phyloP scores from a whole-genome alignment of 129 eudicot genomes.

The Artemisia tridentata region DNA sequence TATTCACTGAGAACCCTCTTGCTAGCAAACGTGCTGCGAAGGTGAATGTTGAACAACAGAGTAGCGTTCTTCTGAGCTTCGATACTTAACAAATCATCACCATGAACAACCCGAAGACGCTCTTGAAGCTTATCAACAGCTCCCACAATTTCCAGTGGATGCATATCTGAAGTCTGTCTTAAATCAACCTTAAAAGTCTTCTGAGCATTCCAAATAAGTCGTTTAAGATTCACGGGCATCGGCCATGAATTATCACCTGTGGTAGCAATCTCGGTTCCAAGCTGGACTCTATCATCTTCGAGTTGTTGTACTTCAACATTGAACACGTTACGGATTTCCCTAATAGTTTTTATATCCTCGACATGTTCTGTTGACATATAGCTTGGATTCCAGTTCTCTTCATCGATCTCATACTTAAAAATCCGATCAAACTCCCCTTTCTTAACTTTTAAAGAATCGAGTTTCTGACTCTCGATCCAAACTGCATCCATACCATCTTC shows the following conservation, averaged over 20 bases:
- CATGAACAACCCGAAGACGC: constrained; percentile 86
- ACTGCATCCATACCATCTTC: constrained; percentile 98
- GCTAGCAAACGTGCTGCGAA: constrained; percentile 88
- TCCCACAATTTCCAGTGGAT: constrained; percentile 92
- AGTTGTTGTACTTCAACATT: constrained; percentile 85
- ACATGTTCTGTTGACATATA: constrained; percentile 74
- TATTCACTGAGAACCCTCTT: constrained; percentile 83
- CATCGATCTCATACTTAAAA: constrained; percentile 66
- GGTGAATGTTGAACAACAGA: constrained; percentile 79
- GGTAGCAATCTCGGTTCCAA: constrained; percentile 79
- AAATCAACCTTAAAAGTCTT: constrained; percentile 69
- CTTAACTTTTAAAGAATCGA: constrained; percentile 73
- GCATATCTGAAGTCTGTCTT: constrained; percentile 86
- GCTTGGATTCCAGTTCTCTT: constrained; percentile 68
- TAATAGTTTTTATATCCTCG: constrained; percentile 64
- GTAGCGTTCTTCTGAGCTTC: constrained; percentile 97
- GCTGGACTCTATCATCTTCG: constrained; percentile 72
- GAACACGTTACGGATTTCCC: constrained; percentile 78
- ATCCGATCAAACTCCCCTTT: constrained; percentile 54
- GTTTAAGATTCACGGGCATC: background rate
- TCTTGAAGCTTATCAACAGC: constrained; percentile 93
- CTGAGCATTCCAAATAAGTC: background rate
- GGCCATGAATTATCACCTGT: constrained; percentile 73
- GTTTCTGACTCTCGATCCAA: constrained; percentile 80
- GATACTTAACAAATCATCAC: constrained; percentile 81